Conservation (phyloP, 495 filamentous ascomycete genomes). For the Haplographium delicatum region DNA sequence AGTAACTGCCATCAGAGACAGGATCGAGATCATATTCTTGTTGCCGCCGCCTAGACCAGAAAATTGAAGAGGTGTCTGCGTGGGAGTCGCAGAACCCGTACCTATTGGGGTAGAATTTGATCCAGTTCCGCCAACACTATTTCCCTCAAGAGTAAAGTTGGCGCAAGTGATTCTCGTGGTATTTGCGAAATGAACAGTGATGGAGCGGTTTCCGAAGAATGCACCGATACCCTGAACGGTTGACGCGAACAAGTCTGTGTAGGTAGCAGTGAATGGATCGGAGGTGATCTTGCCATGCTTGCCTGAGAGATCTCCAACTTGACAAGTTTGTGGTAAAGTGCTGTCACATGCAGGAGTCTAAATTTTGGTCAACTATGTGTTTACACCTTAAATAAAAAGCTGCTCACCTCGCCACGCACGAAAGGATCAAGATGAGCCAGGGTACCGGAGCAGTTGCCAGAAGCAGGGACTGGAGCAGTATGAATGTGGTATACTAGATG, state of each 20-base stretch:
- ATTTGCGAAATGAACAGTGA: slow-evolving; percentile 72
- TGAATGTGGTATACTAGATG: slow-evolving; percentile 77
- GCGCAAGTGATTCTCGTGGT: slow-evolving; percentile 68
- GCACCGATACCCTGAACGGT: slow-evolving; percentile 48
- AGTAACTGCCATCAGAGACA: slow-evolving; percentile 1
- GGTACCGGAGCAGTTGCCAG: slow-evolving; percentile 76
- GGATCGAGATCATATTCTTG: background rate
- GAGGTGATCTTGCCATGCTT: slow-evolving; percentile 67
- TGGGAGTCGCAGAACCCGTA: background rate
- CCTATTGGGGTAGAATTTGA: background rate
- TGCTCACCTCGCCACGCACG: slow-evolving; percentile 33
- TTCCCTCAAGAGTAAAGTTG: slow-evolving; percentile 44
- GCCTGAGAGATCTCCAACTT: slow-evolving; percentile 78
- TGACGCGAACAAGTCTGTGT: slow-evolving; percentile 64
- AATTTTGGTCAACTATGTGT: slow-evolving; percentile 20
- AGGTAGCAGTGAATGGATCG: slow-evolving; percentile 43
- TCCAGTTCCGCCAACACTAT: background rate
- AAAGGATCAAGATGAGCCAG: slow-evolving; percentile 58
- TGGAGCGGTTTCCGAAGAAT: slow-evolving; percentile 74
- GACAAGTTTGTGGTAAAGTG: slow-evolving; percentile 59
- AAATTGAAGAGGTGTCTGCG: slow-evolving; percentile 3
- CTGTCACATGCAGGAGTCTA: slow-evolving; percentile 61
- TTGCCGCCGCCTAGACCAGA: slow-evolving; percentile 1
- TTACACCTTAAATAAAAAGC: background rate
- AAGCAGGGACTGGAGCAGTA: slow-evolving; percentile 59